These are phyloP conservation scores for Fusarium clavum DNA, from an alignment of 2,329 filamentous ascomycete genomes.

Conservation along the genomic window DNA sequence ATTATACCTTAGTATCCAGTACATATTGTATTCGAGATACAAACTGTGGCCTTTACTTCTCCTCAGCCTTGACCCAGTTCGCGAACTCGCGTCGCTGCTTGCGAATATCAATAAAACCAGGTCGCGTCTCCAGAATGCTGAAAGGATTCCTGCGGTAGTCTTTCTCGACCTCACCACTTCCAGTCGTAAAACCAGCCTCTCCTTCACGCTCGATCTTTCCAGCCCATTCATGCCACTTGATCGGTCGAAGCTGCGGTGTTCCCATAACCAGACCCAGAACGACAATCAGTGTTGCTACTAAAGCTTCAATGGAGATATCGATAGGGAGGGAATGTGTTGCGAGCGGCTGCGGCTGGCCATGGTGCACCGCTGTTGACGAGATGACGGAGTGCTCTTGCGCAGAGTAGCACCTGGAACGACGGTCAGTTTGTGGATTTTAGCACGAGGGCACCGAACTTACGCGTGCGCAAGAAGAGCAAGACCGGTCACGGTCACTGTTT, in stretches of 20 bases:
- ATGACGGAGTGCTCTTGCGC: constrained; percentile 90
- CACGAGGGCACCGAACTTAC: constrained; percentile 64
- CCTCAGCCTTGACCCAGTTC: constrained; percentile 70
- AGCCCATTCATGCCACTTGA: constrained; percentile 85
- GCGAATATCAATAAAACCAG: constrained; percentile 89
- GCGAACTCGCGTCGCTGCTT: constrained; percentile 83
- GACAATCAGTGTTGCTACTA: constrained; percentile 83
- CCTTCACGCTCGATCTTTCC: constrained; percentile 86
- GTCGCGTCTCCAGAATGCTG: constrained; percentile 78
- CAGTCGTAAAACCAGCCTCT: constrained; percentile 65
- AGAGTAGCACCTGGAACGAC: constrained; percentile 82
- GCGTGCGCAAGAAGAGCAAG: constrained; percentile 85
- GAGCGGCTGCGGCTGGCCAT: constrained; percentile 56
- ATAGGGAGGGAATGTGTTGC: constrained; percentile 71
- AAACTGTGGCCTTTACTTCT: constrained; percentile 28
- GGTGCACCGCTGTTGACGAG: constrained; percentile 65
- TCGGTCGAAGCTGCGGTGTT: constrained; percentile 83
- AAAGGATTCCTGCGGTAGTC: constrained; percentile 84
- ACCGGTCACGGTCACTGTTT: constrained; percentile 77
- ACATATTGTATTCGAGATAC: not conserved
- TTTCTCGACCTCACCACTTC: constrained; percentile 74
- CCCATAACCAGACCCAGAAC: constrained; percentile 84
- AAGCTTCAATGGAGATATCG: constrained; percentile 89
- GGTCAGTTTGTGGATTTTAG: constrained; percentile 27
- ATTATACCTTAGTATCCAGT: not conserved